Evolutionary conservation across 345 rosid genomes (phyloP).

Genomic region (Pistacia vera): DNA sequence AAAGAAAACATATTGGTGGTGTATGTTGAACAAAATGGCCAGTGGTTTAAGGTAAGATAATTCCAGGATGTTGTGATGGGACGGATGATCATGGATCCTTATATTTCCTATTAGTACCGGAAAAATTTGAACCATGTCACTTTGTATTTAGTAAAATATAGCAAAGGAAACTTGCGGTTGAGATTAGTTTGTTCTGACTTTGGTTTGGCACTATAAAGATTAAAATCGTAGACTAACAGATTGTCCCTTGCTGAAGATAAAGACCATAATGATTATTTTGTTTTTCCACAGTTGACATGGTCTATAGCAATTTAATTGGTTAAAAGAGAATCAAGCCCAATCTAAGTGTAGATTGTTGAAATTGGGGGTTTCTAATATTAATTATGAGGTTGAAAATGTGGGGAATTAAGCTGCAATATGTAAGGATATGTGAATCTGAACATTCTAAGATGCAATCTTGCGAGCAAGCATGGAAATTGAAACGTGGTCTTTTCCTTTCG

Average conservation of each 20-base stretch:
- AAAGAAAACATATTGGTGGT: constrained; percentile 29
- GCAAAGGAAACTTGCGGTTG: background rate
- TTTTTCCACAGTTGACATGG: constrained; percentile 1
- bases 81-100: constrained; percentile 18
- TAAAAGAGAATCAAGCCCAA: background rate
- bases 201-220: background rate
- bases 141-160: background rate
- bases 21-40: background rate
- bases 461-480: too few species aligned
- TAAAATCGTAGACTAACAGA: background rate
- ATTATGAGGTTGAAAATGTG: too few species aligned
- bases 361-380: too few species aligned
- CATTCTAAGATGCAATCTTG: background rate
- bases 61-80: constrained; percentile 2
- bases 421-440: background rate
- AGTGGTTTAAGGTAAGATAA: background rate
- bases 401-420: too few species aligned
- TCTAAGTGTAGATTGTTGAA: background rate
- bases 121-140: constrained; percentile 7
- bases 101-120: background rate
- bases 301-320: background rate
- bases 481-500: too few species aligned
- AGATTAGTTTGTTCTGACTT: constrained; percentile 11
- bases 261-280: background rate
- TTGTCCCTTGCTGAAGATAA: background rate